Base-by-base conservation (phyloP, 768 basidiomycete species). In the Lactifluus subvellereus region DNA sequence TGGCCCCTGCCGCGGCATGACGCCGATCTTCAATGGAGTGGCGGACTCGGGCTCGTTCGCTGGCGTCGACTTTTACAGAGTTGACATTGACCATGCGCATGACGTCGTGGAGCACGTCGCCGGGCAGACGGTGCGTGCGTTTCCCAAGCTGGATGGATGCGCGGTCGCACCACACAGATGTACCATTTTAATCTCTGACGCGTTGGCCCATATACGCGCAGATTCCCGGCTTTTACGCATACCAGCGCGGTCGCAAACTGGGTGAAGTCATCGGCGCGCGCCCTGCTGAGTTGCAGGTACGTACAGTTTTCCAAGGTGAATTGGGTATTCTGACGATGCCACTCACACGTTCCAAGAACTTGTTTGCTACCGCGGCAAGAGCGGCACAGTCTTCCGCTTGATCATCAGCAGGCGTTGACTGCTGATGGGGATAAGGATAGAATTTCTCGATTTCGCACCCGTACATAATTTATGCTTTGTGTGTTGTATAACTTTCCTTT, bases 211-310 rank as follows among this genome's bases (percentile, higher is more conserved):
- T n/a, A 10, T 38, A 13, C 35, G 43, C 16, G n/a, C 22, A 64
- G 62, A 59, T 64, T n/a, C 62, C 62, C n/a, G 62, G 62, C 6
- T 64, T 64, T 64, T 64, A 64, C 47, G 62, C 40, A 32, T 64
- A 64, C 48, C 38, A 52, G 18, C 53, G 47, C 27, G 57, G 58
- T 32, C 57, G 35, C 18, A 64, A 64, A 35, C n/a, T 64, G 2
- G 57, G 53, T 54, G 47, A 64, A 22, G 20, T 64, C 33, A 37
- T 64, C 11, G 62, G 62, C 32, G 62, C 62, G 6, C 18, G 38
- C 3, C 53, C 52, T 6, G 57, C 35, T 35, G 53, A 47, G 38
- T 30, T 64, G 38, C 57, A 64, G 57, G 62, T 64, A 32, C 45
- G 57, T 33, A 32, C 32, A 52, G 20, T 27, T 13, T 20, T 35